Conservation (phyloP, 306 rosid species). For the Vicia sativa region DNA sequence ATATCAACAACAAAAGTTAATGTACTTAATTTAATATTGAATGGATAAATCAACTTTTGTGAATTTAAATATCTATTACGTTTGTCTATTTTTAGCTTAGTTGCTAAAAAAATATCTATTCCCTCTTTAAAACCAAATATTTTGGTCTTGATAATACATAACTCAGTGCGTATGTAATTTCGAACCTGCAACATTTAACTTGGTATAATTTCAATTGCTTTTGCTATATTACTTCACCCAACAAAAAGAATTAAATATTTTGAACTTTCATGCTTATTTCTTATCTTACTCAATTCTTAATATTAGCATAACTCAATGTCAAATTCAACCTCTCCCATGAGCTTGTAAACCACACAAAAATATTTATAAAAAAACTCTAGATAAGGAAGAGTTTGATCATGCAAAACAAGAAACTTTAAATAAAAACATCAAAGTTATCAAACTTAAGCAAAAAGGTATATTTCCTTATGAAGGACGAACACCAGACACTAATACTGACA, state of each 20-base stretch:
- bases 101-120: not conserved
- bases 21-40: too few species aligned
- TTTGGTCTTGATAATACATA: too few species aligned
- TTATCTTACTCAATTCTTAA: slow-evolving; percentile 1
- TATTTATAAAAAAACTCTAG: not conserved
- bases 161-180: too few species aligned
- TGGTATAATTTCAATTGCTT: too few species aligned
- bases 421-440: slow-evolving; percentile 12
- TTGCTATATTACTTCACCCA: too few species aligned
- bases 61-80: not conserved
- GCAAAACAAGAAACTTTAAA: slow-evolving; percentile 13
- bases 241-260: too few species aligned
- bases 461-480: not conserved
- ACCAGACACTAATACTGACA: too few species aligned
- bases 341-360: not conserved
- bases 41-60: too few species aligned
- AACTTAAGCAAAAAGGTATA: slow-evolving; percentile 15
- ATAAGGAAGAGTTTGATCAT: not conserved
- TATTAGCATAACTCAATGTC: not conserved
- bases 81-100: not conserved
- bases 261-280: not conserved
- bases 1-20: too few species aligned
- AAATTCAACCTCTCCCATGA: not conserved
- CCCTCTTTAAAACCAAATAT: not conserved
- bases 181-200: too few species aligned